A percentile compares a stretch with the other conserved stretches of the same genome.
These are phyloP conservation scores for Cystofilobasidium ferigula DNA, from an alignment of 768 basidiomycete genomes.

Conservation along the genomic window DNA sequence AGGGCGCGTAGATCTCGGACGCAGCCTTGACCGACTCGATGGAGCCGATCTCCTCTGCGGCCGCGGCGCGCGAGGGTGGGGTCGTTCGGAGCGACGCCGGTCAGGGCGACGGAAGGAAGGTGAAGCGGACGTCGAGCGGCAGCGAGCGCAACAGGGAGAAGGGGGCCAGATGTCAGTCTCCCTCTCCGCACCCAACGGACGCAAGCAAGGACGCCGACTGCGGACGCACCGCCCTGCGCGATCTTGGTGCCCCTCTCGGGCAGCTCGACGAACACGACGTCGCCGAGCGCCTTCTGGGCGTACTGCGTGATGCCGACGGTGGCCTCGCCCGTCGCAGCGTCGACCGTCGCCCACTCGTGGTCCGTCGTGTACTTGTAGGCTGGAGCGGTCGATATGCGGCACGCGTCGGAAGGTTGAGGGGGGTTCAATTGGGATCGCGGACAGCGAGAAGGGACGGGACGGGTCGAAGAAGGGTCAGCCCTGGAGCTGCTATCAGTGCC, in stretches of 20 bases:
- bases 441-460: not conserved
- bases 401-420: not conserved
- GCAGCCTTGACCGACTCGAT: conserved; percentile 96
- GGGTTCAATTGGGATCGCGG: not conserved
- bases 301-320: conserved; percentile 80
- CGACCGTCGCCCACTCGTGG: conserved; percentile 75
- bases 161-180: not conserved
- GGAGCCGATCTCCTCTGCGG: conserved; percentile 67
- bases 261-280: conserved; percentile 94
- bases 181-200: no score
- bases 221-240: conserved; percentile 61
- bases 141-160: no score
- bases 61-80: not conserved
- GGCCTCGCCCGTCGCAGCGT: conserved; percentile 64
- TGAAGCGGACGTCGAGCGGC: no score
- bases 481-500: no score
- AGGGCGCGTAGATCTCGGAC: conserved; percentile 90
- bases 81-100: not conserved
- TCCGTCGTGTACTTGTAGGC: conserved; percentile 72
- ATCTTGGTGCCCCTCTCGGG: conserved; percentile 55
- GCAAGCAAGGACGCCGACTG: not conserved
- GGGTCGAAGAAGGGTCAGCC: no score
- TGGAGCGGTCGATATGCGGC: conserved; percentile 32
- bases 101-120: not conserved
- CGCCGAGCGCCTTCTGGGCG: conserved; percentile 81